Evolutionary conservation across 306 rosid species (phyloP).

Genomic region (Trifolium fragiferum): DNA sequence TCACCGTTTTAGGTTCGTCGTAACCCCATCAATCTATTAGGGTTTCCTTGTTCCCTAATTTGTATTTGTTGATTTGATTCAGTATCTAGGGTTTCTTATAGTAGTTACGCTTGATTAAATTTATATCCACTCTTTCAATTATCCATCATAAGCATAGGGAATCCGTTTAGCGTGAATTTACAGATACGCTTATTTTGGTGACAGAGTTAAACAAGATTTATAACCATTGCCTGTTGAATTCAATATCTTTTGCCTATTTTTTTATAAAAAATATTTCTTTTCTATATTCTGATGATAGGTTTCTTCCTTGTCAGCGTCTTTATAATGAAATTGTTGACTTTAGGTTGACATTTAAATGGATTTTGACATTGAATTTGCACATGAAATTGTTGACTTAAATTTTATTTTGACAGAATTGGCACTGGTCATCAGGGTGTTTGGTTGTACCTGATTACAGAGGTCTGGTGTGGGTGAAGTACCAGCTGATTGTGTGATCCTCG

Average conservation of each 20-base stretch:
- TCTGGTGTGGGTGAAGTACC: slow-evolving; percentile 12
- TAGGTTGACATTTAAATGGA: background rate
- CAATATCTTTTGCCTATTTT: slow-evolving; percentile 26
- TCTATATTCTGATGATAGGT: background rate
- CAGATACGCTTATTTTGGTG: background rate
- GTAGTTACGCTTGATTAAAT: slow-evolving; percentile 35
- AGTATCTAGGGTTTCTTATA: slow-evolving; percentile 20
- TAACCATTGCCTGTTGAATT: slow-evolving; percentile 23
- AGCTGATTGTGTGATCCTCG: slow-evolving; percentile 40
- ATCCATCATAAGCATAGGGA: slow-evolving; percentile 14
- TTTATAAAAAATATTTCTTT: too few relatives aligned
- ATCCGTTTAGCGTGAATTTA: slow-evolving; percentile 17
- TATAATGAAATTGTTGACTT: background rate
- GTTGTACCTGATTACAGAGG: slow-evolving; percentile 11
- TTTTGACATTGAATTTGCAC: background rate
- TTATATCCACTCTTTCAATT: slow-evolving; percentile 24
- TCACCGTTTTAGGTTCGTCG: slow-evolving; percentile 43
- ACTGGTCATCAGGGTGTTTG: slow-evolving; percentile 12
- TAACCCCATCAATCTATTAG: slow-evolving; percentile 35
- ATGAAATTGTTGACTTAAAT: slow-evolving; percentile 32
- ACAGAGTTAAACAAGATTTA: slow-evolving; percentile 3
- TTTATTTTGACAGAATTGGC: slow-evolving; percentile 31
- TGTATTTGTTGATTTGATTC: slow-evolving; percentile 28
- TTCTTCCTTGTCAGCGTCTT: background rate
- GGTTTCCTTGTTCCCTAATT: slow-evolving; percentile 35